These are phyloP conservation scores for Fragilaria crotonensis DNA, from an alignment of 108 stramenopile species.

Conservation along the genomic window DNA sequence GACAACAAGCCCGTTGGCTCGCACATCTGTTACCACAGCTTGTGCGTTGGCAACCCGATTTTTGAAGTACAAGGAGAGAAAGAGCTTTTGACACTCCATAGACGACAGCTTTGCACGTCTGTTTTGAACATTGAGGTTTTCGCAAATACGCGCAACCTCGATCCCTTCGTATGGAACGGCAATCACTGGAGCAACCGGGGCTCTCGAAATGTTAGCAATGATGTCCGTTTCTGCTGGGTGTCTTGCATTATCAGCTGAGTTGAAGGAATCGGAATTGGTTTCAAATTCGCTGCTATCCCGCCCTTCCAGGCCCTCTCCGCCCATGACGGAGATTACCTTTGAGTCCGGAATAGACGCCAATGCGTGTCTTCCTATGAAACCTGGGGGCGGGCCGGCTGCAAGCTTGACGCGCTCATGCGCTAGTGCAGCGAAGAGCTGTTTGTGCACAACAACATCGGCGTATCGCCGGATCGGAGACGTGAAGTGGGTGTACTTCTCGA, in stretches of 20 bases:
- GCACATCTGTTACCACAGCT: conserved; percentile 42
- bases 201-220: background rate
- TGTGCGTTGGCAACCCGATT: conserved; percentile 26
- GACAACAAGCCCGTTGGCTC: conserved; percentile 38
- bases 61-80: conserved; percentile 53
- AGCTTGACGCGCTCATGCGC: background rate
- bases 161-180: conserved; percentile 8
- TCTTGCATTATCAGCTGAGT: background rate
- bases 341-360: conserved; percentile 21
- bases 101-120: conserved; percentile 55
- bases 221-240: background rate
- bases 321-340: conserved; percentile 30
- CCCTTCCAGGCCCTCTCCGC: conserved; percentile 21
- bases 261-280: conserved; percentile 1
- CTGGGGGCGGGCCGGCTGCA: background rate
- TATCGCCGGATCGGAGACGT: conserved; percentile 71
- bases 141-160: conserved; percentile 32
- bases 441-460: conserved; percentile 46
- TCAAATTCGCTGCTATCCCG: background rate
- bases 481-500: conserved; percentile 81
- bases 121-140: conserved; percentile 45
- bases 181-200: too few relatives aligned
- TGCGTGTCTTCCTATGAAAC: background rate
- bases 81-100: conserved; percentile 46
- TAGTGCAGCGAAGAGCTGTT: conserved; percentile 34